These are phyloP conservation scores for Phanerochaete sordida DNA, from an alignment of 768 basidiomycete species.

Conservation along the genomic window DNA sequence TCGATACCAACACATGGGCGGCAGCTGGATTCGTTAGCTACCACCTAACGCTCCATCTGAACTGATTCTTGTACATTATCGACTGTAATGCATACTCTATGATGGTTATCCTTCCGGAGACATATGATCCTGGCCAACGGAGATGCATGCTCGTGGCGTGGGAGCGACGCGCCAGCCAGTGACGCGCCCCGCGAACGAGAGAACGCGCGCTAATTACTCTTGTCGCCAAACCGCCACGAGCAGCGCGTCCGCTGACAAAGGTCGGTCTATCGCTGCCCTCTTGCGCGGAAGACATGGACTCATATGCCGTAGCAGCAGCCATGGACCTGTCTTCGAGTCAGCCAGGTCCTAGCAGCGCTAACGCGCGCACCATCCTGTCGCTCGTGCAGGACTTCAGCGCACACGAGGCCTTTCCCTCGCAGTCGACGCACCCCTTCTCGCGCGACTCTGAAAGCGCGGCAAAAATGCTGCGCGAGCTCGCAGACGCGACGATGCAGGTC, in stretches of 20 bases:
- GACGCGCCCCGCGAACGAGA: not conserved
- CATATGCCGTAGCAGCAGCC: not conserved
- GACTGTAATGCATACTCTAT: no score
- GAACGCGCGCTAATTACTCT: not conserved
- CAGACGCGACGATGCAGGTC: slow-evolving; percentile 49
- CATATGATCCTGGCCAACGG: no score
- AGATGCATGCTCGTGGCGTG: not conserved
- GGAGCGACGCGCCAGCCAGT: not conserved
- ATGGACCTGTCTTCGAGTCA: not conserved
- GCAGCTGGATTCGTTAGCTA: no score
- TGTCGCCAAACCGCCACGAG: not conserved
- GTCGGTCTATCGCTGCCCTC: not conserved
- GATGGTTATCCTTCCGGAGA: no score
- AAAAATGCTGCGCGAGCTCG: slow-evolving; percentile 44
- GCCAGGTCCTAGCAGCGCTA: not conserved
- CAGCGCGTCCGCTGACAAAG: not conserved
- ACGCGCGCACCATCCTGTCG: slow-evolving; percentile 3
- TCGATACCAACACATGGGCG: no score
- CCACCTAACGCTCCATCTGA: no score
- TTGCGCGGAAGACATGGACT: not conserved
- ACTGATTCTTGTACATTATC: no score
- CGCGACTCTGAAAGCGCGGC: slow-evolving; percentile 20
- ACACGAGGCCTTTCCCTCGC: slow-evolving; percentile 12
- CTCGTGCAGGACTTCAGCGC: slow-evolving; percentile 18
- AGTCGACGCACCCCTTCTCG: slow-evolving; percentile 26